Base-by-base conservation (phyloP, 2,329 filamentous ascomycete species). In the Diplodia corticola region DNA sequence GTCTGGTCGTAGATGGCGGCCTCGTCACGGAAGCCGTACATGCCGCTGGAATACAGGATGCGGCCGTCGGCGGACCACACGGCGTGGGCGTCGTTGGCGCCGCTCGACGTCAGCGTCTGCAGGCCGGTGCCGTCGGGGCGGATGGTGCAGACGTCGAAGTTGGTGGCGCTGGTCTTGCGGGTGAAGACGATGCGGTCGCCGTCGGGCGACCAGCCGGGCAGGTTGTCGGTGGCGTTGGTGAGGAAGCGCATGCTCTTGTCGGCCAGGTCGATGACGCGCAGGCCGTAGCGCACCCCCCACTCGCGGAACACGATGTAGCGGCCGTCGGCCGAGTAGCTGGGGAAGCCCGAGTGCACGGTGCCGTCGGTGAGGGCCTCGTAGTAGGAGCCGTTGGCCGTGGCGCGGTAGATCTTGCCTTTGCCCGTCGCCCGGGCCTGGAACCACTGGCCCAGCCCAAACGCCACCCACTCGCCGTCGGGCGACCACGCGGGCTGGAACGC, bases 11-110 rank as follows among this genome's bases (percentile, higher is more conserved):
- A 82, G 1, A 77, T 69, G 0, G 76, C 73, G 12, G 74, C 73
- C 72, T 82, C 80, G 49, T 79, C 76, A 40, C 78, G 73, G 71
- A 81, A 82, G 2, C 79, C 80, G 63, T 77, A 82, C 77, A 78
- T 78, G 4, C 80, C 80, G 10, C 72, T 80, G 6, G 70, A 76
- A 48, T 75, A 83, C 68, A 80, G 67, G 40, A 82, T 81, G 5
- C 74, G 73, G 7, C 79, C 78, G 70, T 82, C 80, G 1, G 73
- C 71, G 0, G 76, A 74, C 79, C 80, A 82, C 0, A 81, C 78
- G 1, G 80, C 80, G 69, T 82, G 80, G 0, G 80, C 79, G 63
- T 82, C 80, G 60, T 82, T 81, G 4, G 76, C 77, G 5, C 72
- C 71, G 55, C 74, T 77, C 5, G 69, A 72, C 0, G 77, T 80